Conservation (phyloP, 768 basidiomycete genomes). For the Leccinellum rugosiceps region DNA sequence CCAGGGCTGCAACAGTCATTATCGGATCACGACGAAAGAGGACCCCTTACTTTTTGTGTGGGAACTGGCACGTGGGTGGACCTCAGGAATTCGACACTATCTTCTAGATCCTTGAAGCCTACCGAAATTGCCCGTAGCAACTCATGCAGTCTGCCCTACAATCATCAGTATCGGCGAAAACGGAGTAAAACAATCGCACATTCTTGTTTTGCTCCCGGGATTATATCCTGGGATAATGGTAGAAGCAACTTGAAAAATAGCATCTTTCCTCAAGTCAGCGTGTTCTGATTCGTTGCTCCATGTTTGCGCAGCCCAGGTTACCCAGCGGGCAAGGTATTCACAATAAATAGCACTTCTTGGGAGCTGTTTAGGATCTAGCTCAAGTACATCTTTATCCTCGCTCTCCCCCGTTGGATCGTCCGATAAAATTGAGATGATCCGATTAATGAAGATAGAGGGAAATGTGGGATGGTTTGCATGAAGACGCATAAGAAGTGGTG, state of each 20-base stretch:
- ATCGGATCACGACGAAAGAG: not conserved
- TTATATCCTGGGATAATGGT: conserved; percentile 40
- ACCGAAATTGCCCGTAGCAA: conserved; percentile 19
- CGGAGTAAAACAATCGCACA: conserved; percentile 31
- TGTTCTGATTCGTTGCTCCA: conserved; percentile 33
- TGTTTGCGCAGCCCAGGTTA: conserved; percentile 52
- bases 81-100: conserved; percentile 17
- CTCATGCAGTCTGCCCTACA: conserved; percentile 17
- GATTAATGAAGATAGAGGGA: conserved; percentile 43
- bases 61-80: conserved; percentile 3
- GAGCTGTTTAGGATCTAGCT: conserved; percentile 16
- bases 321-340: conserved; percentile 68
- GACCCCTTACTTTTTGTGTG: conserved; percentile 14
- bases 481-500: conserved; percentile 58
- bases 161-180: conserved; percentile 5
- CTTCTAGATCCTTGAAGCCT: conserved; percentile 20
- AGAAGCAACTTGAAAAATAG: conserved; percentile 44
- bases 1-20: conserved; percentile 44
- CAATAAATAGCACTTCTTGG: conserved; percentile 45
- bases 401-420: conserved; percentile 16
- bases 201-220: conserved; percentile 23
- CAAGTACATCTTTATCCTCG: conserved; percentile 13
- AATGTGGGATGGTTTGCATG: conserved; percentile 55
- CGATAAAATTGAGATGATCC: conserved; percentile 39
- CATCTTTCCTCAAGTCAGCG: conserved; percentile 45